Evolutionary conservation across 805 yeast species (phyloP), one percentile per base, ranked within the genome.

Genomic region (Starmerella davenportii): DNA sequence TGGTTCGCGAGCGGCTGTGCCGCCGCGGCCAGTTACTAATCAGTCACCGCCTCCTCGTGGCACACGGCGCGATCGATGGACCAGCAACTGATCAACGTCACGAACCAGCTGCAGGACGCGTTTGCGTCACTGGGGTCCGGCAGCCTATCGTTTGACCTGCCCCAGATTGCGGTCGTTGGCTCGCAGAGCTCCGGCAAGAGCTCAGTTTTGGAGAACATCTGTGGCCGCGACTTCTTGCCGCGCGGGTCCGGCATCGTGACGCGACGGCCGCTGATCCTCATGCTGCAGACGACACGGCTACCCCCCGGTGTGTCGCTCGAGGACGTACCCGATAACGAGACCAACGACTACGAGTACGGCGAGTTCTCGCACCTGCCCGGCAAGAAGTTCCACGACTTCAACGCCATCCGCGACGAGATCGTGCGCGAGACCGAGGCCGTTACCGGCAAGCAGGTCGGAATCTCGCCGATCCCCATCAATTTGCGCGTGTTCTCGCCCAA

Each of bases 81-180:
- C 62, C 79, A 75, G 60, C 58, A 70, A 16, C 67, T 77, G 47
- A 81, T 81, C 52, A 70, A 78, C 38, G 78, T 90, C 27, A 81
- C 81, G 53, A 81, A 81, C 65, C 77, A 77, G 58, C 69, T 81
- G 42, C 92, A 85, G 63, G 96, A 87, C 58, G 98, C 94, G n/a
- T 70, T 90, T 55, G 93, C 95, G 21, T 93, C 95, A 9, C 68
- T 87, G 33, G 96, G 95, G 19, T 85, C 85, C 21, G 90, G 92
- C 20, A 72, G 92, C 8, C 78, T 90, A n/a, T 92, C 93, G 13
- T 82, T 82, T 38, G 94, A 82, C 59, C 66, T 82, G 48, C 94
- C 94, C 14, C 94, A 82, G 59, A 82, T 82, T 53, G 81, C 94
- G n/a, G 94, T 81, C 18, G 93, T 81, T 34, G 94, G 94, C 30